These are phyloP conservation scores for Ophiostoma piceae DNA, from an alignment of 2,329 filamentous ascomycete genomes.

Conservation along the genomic window DNA sequence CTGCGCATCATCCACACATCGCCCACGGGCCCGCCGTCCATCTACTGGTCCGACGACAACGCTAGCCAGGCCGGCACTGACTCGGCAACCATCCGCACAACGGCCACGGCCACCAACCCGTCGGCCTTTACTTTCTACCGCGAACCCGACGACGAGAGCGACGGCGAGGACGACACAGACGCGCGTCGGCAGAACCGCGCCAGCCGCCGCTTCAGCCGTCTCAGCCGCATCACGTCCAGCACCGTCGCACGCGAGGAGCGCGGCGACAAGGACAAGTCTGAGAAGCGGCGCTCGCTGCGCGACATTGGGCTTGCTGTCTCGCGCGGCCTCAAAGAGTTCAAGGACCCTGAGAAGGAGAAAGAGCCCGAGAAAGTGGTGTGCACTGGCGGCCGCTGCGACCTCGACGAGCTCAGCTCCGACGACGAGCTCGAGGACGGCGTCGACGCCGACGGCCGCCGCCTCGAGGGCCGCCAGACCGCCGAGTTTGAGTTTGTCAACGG, in stretches of 20 bases:
- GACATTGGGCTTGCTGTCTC: neutral
- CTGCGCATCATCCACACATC: conserved; percentile 20
- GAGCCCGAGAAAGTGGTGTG: neutral
- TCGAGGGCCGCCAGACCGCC: conserved; percentile 22
- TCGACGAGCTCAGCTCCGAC: conserved; percentile 20
- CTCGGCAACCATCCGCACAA: conserved; percentile 22
- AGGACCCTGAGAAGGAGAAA: neutral
- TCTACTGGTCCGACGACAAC: conserved; percentile 33
- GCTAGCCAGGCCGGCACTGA: conserved; percentile 23
- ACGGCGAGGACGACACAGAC: conserved; percentile 6
- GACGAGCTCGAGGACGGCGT: conserved; percentile 15
- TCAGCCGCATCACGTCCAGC: neutral
- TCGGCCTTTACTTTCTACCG: conserved; percentile 39
- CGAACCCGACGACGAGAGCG: conserved; percentile 32
- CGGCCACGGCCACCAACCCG: conserved; percentile 26
- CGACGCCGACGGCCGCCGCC: conserved; percentile 9
- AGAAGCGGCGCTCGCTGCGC: neutral
- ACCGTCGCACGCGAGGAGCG: neutral
- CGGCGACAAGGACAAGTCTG: neutral
- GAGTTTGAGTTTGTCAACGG: conserved; percentile 28
- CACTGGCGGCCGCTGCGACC: conserved; percentile 19
- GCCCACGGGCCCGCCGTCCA: conserved; percentile 26
- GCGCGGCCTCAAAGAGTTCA: neutral
- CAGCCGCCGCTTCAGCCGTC: conserved; percentile 3
- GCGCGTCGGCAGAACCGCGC: conserved; percentile 10